Conservation (phyloP, 2,329 filamentous ascomycete genomes). For the Fusarium marasasianum region DNA sequence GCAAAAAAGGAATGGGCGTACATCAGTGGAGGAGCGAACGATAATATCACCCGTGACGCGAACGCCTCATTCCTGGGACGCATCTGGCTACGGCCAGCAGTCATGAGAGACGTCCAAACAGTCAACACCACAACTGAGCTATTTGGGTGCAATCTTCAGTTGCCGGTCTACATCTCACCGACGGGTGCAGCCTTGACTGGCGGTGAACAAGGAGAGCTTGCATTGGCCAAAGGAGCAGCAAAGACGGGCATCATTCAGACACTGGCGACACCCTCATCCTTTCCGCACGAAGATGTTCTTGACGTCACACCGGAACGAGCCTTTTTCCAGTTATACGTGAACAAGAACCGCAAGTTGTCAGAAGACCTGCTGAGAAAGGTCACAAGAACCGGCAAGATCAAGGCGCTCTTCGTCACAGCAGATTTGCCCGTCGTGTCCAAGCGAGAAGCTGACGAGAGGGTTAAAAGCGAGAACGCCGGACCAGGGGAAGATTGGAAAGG, state of each 20-base stretch:
- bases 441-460: constrained; percentile 58
- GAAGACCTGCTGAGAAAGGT: constrained; percentile 59
- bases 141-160: constrained; percentile 31
- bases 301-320: constrained; percentile 11
- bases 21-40: constrained; percentile 39
- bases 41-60: constrained; percentile 37
- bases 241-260: constrained; percentile 65
- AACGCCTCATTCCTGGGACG: constrained; percentile 27
- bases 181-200: constrained; percentile 30
- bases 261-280: constrained; percentile 70
- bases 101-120: constrained; percentile 35
- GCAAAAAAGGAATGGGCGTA: constrained; percentile 39
- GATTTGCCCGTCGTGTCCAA: constrained; percentile 68
- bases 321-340: constrained; percentile 72
- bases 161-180: constrained; percentile 38
- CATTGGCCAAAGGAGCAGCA: constrained; percentile 28
- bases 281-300: constrained; percentile 63
- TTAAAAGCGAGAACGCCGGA: constrained; percentile 53
- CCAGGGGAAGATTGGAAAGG: constrained; percentile 62
- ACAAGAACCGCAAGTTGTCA: constrained; percentile 63
- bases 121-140: constrained; percentile 27
- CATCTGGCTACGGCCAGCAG: constrained; percentile 39
- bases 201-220: constrained; percentile 31
- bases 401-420: constrained; percentile 67
- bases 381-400: constrained; percentile 54